Evolutionary conservation across 2,329 filamentous ascomycete genomes (phyloP), one percentile per base, ranked within the genome.

Genomic region (Claviceps quebecensis): DNA sequence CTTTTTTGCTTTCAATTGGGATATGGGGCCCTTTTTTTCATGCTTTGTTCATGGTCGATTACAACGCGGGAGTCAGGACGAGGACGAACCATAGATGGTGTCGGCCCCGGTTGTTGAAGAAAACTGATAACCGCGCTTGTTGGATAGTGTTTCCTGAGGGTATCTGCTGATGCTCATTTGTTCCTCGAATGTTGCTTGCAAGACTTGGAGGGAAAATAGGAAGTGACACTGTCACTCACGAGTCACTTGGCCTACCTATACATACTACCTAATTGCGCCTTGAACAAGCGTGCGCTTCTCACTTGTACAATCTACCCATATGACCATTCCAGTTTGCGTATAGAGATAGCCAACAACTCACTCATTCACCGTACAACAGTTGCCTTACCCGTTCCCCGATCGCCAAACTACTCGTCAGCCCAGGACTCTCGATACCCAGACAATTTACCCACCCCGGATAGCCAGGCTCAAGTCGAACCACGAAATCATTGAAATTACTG

Each of bases 391-490:
- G 77, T 62, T 95, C 87, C 3, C 76, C 90, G 67, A 96, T 91
- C 1, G 89, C 89, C 69, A 97, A 69, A 59, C 77, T 81, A 65
- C 87, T 93, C 46, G 91, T 97, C 65, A 97, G 69, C 4, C 91
- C 91, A 0, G 91, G 91, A 66, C 87, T 95, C 72, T 97, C 91
- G 58, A 96, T 96, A 0, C 89, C 91, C 59, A 97, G 63, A 57
- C 97, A 64, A 70, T 96, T 96, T 8, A 97, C 76, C 76, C 91
- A 96, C 2, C 87, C 90, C 2, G 77, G 69, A 60, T 79, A 89
- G 0, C 86, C 89, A 1, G 87, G 77, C 67, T 95, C 90, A 58
- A 77, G 79, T 54, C 75, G 68, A 45, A 98, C 84, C 16, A 87
- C 73, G 63, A 98, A 97, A 65, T 98, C 93, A 55, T 84, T 75